phyloP scores from a whole-genome alignment of 192 early-diverging fungal species.

The Gamsiella multidivaricata region DNA sequence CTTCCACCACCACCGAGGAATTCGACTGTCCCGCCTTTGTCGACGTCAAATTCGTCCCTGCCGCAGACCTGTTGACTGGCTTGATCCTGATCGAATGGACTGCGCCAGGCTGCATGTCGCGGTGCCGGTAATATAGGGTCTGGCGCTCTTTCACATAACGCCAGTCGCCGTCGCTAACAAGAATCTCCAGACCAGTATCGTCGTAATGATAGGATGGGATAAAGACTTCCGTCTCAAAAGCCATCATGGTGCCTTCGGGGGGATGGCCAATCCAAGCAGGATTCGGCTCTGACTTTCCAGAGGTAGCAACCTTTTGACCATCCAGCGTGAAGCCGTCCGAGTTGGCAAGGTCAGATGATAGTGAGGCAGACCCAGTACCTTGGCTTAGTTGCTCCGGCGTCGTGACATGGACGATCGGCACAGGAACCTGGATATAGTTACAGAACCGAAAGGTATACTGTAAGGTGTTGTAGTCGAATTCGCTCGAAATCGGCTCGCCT shows the following conservation, averaged over 20 bases:
- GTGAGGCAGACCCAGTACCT: background rate
- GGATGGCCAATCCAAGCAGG: conserved; percentile 30
- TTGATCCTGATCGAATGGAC: conserved; percentile 42
- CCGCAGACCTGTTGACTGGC: background rate
- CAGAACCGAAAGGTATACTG: conserved; percentile 72
- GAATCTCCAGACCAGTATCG: conserved; percentile 61
- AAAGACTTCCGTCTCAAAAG: conserved; percentile 74
- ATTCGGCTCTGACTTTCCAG: background rate
- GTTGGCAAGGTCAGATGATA: background rate
- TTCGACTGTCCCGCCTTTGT: background rate
- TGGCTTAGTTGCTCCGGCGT: conserved; percentile 22
- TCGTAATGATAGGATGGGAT: conserved; percentile 81
- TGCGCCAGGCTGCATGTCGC: conserved; percentile 41
- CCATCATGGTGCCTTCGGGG: conserved; percentile 15
- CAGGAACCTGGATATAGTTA: conserved; percentile 46
- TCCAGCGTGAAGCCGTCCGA: background rate
- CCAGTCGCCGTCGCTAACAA: conserved; percentile 77
- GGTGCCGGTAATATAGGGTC: conserved; percentile 69
- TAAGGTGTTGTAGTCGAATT: conserved; percentile 71
- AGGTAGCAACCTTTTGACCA: background rate
- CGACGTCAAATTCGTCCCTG: background rate
- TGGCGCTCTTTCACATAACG: conserved; percentile 73
- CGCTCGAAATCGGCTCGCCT: conserved; percentile 68
- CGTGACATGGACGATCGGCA: conserved; percentile 43
- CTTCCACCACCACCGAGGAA: background rate